Evolutionary conservation across 306 rosid genomes (phyloP).

Genomic region (Biancaea sappan): DNA sequence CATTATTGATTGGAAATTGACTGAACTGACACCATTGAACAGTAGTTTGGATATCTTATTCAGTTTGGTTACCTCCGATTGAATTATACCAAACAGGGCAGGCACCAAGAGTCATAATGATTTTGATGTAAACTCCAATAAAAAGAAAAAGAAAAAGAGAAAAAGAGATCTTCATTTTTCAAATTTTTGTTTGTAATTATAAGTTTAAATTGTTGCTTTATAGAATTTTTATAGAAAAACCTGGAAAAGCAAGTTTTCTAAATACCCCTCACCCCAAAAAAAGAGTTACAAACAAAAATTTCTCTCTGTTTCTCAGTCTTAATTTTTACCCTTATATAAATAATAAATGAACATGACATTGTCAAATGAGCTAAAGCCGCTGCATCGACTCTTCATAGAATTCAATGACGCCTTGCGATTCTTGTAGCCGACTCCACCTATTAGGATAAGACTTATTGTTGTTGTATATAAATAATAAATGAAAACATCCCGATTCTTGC

Average conservation of each 20-base stretch:
- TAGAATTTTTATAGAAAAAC: not conserved
- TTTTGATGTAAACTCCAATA: not conserved
- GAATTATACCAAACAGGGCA: not conserved
- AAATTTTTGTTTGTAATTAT: not conserved
- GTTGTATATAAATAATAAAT: too few species aligned
- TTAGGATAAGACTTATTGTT: too few species aligned
- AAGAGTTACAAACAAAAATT: not conserved
- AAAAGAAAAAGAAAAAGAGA: not conserved
- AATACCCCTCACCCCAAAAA: not conserved
- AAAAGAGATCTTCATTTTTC: not conserved
- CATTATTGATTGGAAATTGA: not conserved
- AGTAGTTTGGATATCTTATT: not conserved
- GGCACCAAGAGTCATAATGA: not conserved
- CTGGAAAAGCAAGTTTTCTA: not conserved
- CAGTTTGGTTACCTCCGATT: conserved; percentile 1
- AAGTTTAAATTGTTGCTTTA: not conserved
- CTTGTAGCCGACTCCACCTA: too few species aligned
- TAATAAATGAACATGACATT: too few species aligned
- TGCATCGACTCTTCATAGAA: too few species aligned
- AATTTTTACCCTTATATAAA: not conserved
- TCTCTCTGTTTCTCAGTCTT: not conserved
- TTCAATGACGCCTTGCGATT: too few species aligned
- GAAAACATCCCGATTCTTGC: not conserved
- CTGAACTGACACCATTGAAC: conserved; percentile 5
- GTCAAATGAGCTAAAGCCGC: too few species aligned